A percentile compares a stretch with the other conserved stretches of the same genome.
Conservation (phyloP, 805 yeast genomes). For the Barnettozyma pratensis region DNA sequence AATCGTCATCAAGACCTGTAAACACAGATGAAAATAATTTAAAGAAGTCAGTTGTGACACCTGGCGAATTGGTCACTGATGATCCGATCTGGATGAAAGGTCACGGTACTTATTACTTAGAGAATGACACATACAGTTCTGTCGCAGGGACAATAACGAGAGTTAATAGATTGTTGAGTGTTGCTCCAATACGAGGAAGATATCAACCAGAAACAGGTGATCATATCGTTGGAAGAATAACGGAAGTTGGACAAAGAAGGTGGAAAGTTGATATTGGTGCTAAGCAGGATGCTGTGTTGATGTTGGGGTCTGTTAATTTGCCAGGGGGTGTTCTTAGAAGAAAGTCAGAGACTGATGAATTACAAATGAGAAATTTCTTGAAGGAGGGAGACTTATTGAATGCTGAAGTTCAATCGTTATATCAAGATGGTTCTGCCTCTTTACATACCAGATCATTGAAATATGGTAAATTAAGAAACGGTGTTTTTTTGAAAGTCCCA, state of each 20-base stretch:
- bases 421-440: constrained; percentile 87
- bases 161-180: constrained; percentile 83
- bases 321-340: constrained; percentile 97
- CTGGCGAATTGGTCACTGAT: constrained; percentile 94
- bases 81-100: constrained; percentile 99
- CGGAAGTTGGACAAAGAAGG: constrained; percentile 88
- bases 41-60: constrained; percentile 62
- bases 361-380: constrained; percentile 89
- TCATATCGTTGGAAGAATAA: constrained; percentile 88
- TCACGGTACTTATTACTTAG: constrained; percentile 86
- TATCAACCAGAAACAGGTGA: constrained; percentile 96
- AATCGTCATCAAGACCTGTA: constrained; percentile 19
- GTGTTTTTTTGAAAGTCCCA: constrained; percentile 77
- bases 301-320: constrained; percentile 92
- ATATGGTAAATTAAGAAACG: constrained; percentile 93
- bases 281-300: constrained; percentile 85
- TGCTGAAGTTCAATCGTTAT: constrained; percentile 91
- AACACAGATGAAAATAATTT: constrained; percentile 26
- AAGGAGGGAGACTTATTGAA: constrained; percentile 95
- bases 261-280: constrained; percentile 98
- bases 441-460: constrained; percentile 92
- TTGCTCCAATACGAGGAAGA: constrained; percentile 78
- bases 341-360: constrained; percentile 90
- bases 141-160: constrained; percentile 88
- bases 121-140: constrained; percentile 75